Conservation (phyloP, 768 basidiomycete genomes). For the Strobilomyces echinocephalus region DNA sequence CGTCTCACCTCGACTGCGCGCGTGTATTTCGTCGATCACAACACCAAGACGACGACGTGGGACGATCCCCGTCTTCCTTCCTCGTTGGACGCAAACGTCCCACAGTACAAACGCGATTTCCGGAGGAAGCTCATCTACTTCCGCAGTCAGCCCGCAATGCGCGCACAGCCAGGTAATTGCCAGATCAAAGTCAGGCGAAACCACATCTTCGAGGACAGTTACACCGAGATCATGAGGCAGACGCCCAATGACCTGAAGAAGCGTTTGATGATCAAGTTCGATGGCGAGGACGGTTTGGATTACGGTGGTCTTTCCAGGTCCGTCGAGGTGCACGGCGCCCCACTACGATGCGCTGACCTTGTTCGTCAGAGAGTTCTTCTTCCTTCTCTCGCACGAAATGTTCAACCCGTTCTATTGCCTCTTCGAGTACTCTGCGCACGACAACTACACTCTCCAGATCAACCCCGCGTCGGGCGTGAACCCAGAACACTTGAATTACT, state of each 20-base stretch:
- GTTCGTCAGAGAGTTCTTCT: constrained; percentile 89
- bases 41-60: constrained; percentile 99
- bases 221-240: constrained; percentile 99
- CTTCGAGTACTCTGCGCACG: constrained; percentile 99
- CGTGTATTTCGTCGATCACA: constrained; percentile 99
- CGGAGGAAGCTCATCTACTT: constrained; percentile 99
- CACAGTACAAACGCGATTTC: constrained; percentile 99
- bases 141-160: constrained; percentile 96
- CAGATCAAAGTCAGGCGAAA: constrained; percentile 98
- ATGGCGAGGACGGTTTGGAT: constrained; percentile 97
- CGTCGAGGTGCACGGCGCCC: constrained; percentile 19
- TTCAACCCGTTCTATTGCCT: constrained; percentile 99
- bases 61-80: constrained; percentile 97
- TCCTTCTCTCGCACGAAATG: constrained; percentile 99
- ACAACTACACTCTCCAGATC: constrained; percentile 99
- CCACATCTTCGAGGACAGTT: constrained; percentile 98
- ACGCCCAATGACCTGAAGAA: constrained; percentile 98
- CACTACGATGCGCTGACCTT: constrained; percentile 6
- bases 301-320: constrained; percentile 97
- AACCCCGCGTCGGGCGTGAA: constrained; percentile 98
- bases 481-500: constrained; percentile 98
- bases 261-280: constrained; percentile 99
- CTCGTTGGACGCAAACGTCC: constrained; percentile 92
- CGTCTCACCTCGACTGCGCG: constrained; percentile 95
- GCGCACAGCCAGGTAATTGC: constrained; percentile 97